Evolutionary conservation across 2,329 filamentous ascomycete species (phyloP), one percentile per base, ranked within the genome.

Genomic region (Colletotrichum lupini): DNA sequence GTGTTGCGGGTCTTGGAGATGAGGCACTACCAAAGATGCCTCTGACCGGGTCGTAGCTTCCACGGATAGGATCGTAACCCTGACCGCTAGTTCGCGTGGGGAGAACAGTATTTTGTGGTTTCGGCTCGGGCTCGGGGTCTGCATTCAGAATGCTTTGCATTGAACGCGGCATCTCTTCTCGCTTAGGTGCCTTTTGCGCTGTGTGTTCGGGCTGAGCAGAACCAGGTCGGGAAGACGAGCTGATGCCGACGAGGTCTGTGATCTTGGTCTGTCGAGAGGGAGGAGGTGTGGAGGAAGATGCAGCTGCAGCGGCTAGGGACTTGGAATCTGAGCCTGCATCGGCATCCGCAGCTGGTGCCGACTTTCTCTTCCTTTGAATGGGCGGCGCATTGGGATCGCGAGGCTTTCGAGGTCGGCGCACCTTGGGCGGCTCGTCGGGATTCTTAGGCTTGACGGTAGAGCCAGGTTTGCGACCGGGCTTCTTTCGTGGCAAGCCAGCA

Each of bases 21-120:
- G 85, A 81, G 4, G 87, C 79, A 19, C 75, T 80, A 64, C 73
- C 77, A 28, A 81, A 84, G 8, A 85, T 85, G 70, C 83, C 82
- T 55, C 90, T 85, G 61, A 92, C 86, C 1, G 90, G 90, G 76
- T 92, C 90, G 76, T 91, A 92, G 75, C 89, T 91, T n/a, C 93
- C 94, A 59, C 95, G 91, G 75, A 98, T 95, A 0, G 95, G 95
- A 81, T 98, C 95, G 83, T 97, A 98, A 78, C 93, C 94, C 79
- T 95, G 94, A 56, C 95, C 93, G 78, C 93, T 93, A 16, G 92
- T 92, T 62, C 92, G 86, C 61, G 87, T 84, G 9, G 87, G 85
- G 22, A 84, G 79, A 56, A 84, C 73, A 74, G 82, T 75, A 84
- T 70, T 87, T 82, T 83, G 85, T 52, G 81, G 86, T 72, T 82